These are phyloP conservation scores for Phenoliferia sp. DNA, from an alignment of 1,284 basidiomycete genomes.

Conservation along the genomic window DNA sequence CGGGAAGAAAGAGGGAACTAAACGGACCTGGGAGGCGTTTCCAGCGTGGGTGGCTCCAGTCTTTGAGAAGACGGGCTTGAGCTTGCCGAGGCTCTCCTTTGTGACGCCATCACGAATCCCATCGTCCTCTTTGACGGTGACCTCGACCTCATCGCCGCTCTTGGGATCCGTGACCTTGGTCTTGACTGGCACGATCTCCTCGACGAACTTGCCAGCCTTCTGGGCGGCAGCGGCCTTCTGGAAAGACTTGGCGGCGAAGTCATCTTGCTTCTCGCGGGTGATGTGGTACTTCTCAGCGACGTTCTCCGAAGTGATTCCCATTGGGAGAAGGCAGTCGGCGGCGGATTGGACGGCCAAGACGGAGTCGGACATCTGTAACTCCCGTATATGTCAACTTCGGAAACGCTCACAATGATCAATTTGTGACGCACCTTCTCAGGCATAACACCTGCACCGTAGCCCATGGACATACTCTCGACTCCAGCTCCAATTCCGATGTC, in stretches of 20 bases:
- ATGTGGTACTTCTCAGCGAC: conserved; percentile 76
- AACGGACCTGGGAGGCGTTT: conserved; percentile 29
- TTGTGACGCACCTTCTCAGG: conserved; percentile 50
- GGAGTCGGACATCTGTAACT: conserved; percentile 62
- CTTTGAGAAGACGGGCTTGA: conserved; percentile 89
- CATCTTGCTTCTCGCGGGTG: conserved; percentile 70
- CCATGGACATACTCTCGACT: conserved; percentile 85
- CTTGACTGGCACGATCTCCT: conserved; percentile 74
- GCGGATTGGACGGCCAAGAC: conserved; percentile 75
- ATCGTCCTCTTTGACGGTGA: conserved; percentile 82
- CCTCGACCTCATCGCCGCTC: conserved; percentile 65
- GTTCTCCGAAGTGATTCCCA: conserved; percentile 58
- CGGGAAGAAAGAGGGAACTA: conserved; percentile 9
- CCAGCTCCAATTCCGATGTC: conserved; percentile 68
- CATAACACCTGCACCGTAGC: conserved; percentile 55
- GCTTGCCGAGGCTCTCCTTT: conserved; percentile 73
- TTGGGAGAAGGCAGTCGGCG: conserved; percentile 83
- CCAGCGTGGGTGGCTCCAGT: conserved; percentile 86
- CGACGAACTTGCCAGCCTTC: conserved; percentile 83
- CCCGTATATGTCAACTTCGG: conserved; percentile 7
- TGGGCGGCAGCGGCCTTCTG: conserved; percentile 81
- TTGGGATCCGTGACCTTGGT: conserved; percentile 75
- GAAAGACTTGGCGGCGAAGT: conserved; percentile 76
- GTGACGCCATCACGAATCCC: conserved; percentile 89
- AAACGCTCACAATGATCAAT: background rate